Percentiles rank a stretch among this genome's conserved stretches.
phyloP scores from a whole-genome alignment of 2,329 filamentous ascomycete genomes.

The Cladosporium sp. region DNA sequence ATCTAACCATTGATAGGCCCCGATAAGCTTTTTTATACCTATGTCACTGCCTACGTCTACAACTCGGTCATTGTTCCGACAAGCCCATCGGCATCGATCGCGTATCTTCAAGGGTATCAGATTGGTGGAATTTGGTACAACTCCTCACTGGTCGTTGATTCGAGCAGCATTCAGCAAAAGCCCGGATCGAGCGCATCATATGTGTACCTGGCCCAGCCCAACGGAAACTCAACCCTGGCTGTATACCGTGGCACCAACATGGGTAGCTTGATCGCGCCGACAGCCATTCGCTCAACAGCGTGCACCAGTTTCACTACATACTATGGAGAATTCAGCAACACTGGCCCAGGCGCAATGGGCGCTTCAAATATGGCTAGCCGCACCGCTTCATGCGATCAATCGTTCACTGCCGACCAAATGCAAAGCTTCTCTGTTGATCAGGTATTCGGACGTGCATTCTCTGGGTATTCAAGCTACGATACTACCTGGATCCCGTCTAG shows the following conservation, averaged over 20 bases:
- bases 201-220: constrained; percentile 47
- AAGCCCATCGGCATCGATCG: constrained; percentile 22
- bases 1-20: constrained; percentile 39
- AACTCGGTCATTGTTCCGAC: constrained; percentile 47
- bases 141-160: constrained; percentile 18
- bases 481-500: constrained; percentile 42
- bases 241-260: constrained; percentile 45
- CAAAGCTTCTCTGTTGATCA: constrained; percentile 38
- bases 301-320: constrained; percentile 21
- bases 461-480: constrained; percentile 36
- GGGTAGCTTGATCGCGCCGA: constrained; percentile 40
- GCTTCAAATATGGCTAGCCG: constrained; percentile 34
- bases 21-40: constrained; percentile 46
- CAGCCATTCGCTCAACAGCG: constrained; percentile 38
- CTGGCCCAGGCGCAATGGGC: constrained; percentile 44
- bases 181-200: constrained; percentile 35
- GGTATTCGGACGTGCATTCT: constrained; percentile 40
- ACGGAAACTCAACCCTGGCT: constrained; percentile 42
- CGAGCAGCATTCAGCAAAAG: constrained; percentile 18
- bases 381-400: constrained; percentile 35
- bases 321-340: constrained; percentile 46
- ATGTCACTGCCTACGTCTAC: constrained; percentile 45
- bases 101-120: constrained; percentile 23
- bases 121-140: constrained; percentile 21
- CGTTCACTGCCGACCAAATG: constrained; percentile 38